Base-by-base conservation (phyloP, 208 protist genomes). In the Naegleria fowleri region DNA sequence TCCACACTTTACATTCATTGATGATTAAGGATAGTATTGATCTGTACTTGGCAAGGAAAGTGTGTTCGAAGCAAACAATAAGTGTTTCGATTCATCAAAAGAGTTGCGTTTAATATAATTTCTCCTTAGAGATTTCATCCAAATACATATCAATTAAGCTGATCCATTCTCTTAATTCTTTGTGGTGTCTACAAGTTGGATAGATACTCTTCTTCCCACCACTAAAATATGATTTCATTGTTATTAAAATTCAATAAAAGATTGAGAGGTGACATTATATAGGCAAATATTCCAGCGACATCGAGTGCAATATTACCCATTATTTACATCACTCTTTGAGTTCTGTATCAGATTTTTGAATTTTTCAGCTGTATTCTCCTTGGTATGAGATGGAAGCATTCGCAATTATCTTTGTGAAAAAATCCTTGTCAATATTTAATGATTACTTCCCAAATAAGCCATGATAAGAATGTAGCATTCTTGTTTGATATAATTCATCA, bases 251-350 rank as follows among this genome's bases (percentile, higher is more conserved):
- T 91, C 91, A 94, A 93, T n/a, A 99, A 92, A 87, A 36, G 97
- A 97, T 5, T 93, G 92, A 79, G 92, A 92, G 91, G 97, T 96
- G 92, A 99, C 98, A 92, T 99, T 98, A 6, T 97, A 98, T 5
- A 91, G 29, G 93, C 92, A 2, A 99, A 93, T 36, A 99, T 95
- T 19, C 98, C 96, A 22, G 94, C 97, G 83, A 96, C 95, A 92
- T 99, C 98, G 67, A 99, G 92, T 7, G 98, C 97, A 25, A 99
- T 97, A 93, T 99, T 99, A 79, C 98, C 96, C 97, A 90, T 98
- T 94, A 59, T 98, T 93, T 2, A 92, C 55, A 39, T 58, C 90
- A 5, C 38, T 5, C 33, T 94, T 92, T 36, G 83, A 75, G 5
- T 0, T 79, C 6, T 52, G 7, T 33, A 76, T 48, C 25, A 93